phyloP scores from a whole-genome alignment of 495 filamentous ascomycete species.

The Saxophila tyrrhenica region DNA sequence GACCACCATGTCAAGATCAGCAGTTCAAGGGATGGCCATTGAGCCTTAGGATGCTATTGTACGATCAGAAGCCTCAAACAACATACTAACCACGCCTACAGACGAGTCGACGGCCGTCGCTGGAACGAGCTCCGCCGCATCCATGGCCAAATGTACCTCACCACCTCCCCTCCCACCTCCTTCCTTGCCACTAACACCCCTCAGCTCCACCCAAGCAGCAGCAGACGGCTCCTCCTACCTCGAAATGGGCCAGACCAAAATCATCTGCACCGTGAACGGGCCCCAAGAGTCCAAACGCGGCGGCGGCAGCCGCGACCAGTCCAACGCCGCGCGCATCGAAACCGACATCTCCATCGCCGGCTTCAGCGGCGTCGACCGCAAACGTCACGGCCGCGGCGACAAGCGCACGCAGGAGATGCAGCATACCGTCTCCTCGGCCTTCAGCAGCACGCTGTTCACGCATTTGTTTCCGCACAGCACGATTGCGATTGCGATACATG shows the following conservation, averaged over 20 bases:
- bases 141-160: constrained; percentile 56
- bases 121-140: constrained; percentile 97
- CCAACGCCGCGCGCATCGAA: constrained; percentile 44
- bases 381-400: constrained; percentile 58
- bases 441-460: constrained; percentile 63
- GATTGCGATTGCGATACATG: constrained; percentile 69
- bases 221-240: constrained; percentile 85
- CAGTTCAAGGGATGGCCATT: too few species aligned
- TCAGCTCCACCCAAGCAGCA: constrained; percentile 63
- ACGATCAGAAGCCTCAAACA: too few species aligned
- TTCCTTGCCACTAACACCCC: background rate
- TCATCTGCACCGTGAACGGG: constrained; percentile 83
- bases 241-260: constrained; percentile 91
- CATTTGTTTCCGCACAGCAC: constrained; percentile 83
- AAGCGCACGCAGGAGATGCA: constrained; percentile 80
- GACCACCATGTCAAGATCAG: too few species aligned
- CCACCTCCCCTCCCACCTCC: background rate
- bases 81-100: constrained; percentile 46
- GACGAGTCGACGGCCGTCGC: constrained; percentile 68
- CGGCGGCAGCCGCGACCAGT: constrained; percentile 32
- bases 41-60: too few species aligned
- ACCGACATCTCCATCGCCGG: constrained; percentile 79
- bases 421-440: constrained; percentile 59
- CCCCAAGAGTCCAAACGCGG: constrained; percentile 56
- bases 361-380: constrained; percentile 79